phyloP scores from a whole-genome alignment of 495 filamentous ascomycete genomes.

The Rostrohypoxylon terebratum region DNA sequence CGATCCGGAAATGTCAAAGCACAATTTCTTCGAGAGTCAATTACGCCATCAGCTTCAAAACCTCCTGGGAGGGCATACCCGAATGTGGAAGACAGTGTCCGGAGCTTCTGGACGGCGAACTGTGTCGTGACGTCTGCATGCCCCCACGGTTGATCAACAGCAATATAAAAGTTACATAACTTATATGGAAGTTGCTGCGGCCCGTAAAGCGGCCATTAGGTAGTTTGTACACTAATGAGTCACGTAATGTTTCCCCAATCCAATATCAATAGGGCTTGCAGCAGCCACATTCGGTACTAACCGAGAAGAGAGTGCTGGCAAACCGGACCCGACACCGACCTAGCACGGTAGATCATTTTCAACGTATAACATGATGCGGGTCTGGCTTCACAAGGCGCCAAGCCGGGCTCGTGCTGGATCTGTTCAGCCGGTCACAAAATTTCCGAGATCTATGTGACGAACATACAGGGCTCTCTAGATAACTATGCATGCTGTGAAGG shows the following conservation, averaged over 20 bases:
- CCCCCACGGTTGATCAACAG: constrained; percentile 13
- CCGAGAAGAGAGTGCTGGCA: constrained; percentile 24
- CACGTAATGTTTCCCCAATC: not conserved
- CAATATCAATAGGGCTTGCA: constrained; percentile 39
- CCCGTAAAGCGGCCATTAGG: constrained; percentile 2
- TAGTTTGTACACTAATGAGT: not conserved
- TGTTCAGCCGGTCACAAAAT: constrained; percentile 13
- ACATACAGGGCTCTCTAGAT: not conserved
- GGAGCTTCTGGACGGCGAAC: constrained; percentile 17
- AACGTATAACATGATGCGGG: not conserved
- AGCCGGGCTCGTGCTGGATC: constrained; percentile 41
- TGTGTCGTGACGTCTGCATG: not conserved
- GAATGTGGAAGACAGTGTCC: constrained; percentile 35
- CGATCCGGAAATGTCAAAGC: not conserved
- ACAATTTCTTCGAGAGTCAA: not conserved
- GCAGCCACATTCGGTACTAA: constrained; percentile 34
- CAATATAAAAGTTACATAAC: constrained; percentile 13
- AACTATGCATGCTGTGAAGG: not conserved
- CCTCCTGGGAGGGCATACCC: constrained; percentile 24
- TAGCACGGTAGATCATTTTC: not conserved
- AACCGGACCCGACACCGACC: not conserved
- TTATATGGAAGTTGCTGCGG: constrained; percentile 18
- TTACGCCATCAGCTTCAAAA: constrained; percentile 4
- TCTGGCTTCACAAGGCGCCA: constrained; percentile 19
- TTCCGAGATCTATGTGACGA: constrained; percentile 26